These are phyloP conservation scores for Bjerkandera adusta DNA, from an alignment of 1,284 basidiomycete species.

Conservation along the genomic window DNA sequence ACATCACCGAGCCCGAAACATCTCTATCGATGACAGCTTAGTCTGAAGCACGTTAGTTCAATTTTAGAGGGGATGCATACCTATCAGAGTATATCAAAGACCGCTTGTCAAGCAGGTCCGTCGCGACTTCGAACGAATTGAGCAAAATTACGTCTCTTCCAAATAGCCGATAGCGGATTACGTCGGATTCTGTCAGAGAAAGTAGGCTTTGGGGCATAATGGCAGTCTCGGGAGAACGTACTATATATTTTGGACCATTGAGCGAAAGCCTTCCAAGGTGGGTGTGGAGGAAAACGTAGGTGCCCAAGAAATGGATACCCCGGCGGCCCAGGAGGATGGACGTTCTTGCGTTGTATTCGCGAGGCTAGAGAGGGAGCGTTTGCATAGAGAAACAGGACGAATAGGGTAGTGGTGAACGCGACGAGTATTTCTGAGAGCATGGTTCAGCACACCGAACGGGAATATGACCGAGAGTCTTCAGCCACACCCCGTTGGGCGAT, in stretches of 20 bases:
- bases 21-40: not conserved
- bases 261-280: not conserved
- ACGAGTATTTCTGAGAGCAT: not conserved
- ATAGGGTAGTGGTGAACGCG: not conserved
- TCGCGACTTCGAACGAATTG: slow-evolving; percentile 2
- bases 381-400: not conserved
- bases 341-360: not conserved
- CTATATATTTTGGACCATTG: not conserved
- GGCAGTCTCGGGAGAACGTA: too few species aligned
- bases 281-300: not conserved
- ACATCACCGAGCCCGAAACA: not conserved
- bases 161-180: not conserved
- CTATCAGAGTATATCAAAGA: slow-evolving; percentile 7
- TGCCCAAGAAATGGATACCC: not conserved
- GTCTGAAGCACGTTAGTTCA: not conserved
- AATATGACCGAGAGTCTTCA: too few species aligned
- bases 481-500: too few species aligned
- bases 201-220: too few species aligned
- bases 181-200: not conserved
- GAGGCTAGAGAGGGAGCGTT: not conserved
- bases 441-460: too few species aligned
- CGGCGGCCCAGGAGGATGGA: not conserved
- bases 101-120: slow-evolving; percentile 8
- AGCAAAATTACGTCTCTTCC: slow-evolving; percentile 3
- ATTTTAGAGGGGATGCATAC: not conserved